Conservation (phyloP, 2,329 filamentous ascomycete genomes). For the Curvularia eragrostidis region DNA sequence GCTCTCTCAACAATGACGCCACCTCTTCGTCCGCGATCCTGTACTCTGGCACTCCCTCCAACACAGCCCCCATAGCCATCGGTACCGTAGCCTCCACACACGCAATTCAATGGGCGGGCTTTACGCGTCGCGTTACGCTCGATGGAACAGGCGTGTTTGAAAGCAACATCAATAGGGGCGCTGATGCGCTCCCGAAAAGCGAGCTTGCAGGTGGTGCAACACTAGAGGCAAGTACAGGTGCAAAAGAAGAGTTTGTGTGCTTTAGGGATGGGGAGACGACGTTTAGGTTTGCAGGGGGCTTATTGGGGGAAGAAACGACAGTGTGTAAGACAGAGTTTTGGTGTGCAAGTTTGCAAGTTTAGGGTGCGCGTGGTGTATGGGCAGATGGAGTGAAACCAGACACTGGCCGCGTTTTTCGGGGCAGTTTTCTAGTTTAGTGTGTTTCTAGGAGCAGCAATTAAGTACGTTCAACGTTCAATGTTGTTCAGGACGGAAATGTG, state of each 20-base stretch:
- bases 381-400: not conserved
- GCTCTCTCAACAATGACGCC: slow-evolving; percentile 4
- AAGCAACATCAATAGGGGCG: slow-evolving; percentile 19
- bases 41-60: slow-evolving; percentile 14
- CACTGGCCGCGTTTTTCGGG: not conserved
- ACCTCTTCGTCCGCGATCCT: slow-evolving; percentile 19
- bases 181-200: slow-evolving; percentile 16
- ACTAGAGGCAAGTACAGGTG: slow-evolving; percentile 6
- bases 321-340: slow-evolving; percentile 28
- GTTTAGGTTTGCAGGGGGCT: slow-evolving; percentile 15
- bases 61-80: slow-evolving; percentile 11
- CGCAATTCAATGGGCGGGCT: slow-evolving; percentile 12
- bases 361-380: not conserved
- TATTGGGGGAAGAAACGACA: slow-evolving; percentile 11
- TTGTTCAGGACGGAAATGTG: not conserved
- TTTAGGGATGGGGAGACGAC: slow-evolving; percentile 26
- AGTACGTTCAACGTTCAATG: not conserved
- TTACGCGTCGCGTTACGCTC: slow-evolving; percentile 10
- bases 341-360: slow-evolving; percentile 22
- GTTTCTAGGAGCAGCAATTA: not conserved
- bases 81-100: slow-evolving; percentile 7
- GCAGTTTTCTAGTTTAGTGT: not conserved
- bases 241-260: slow-evolving; percentile 26
- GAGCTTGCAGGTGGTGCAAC: slow-evolving; percentile 23
- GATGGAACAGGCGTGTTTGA: slow-evolving; percentile 9